A percentile compares a stretch with the other conserved stretches of the same genome.
Evolutionary conservation across 2,329 filamentous ascomycete species (phyloP).

Genomic region (Didymella pinodella): DNA sequence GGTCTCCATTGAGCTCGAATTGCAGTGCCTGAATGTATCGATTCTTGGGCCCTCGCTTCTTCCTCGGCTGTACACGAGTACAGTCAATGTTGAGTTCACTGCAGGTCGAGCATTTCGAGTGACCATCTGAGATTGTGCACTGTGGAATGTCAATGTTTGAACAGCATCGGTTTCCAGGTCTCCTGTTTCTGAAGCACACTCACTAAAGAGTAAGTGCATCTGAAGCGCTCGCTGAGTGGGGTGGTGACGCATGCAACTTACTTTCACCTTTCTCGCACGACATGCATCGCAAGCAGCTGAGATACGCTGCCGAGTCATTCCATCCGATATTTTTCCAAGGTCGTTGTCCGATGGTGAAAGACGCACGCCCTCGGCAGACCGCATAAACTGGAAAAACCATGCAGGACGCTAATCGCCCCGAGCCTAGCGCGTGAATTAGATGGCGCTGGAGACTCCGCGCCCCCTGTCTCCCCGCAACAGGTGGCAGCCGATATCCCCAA

Average conservation of each 20-base stretch:
- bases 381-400: slow-evolving; percentile 21
- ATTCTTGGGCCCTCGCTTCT: slow-evolving; percentile 33
- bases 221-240: neutral
- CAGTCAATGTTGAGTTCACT: slow-evolving; percentile 26
- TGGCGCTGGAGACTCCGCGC: neutral
- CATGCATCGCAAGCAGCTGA: slow-evolving; percentile 34
- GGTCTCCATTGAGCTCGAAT: slow-evolving; percentile 4
- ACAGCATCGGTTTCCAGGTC: neutral
- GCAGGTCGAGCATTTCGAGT: slow-evolving; percentile 24
- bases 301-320: slow-evolving; percentile 20
- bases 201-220: neutral
- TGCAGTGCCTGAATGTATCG: slow-evolving; percentile 21
- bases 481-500: slow-evolving; percentile 5
- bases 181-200: neutral
- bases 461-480: slow-evolving; percentile 12
- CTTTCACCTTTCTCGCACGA: slow-evolving; percentile 33
- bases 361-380: neutral
- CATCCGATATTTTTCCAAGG: slow-evolving; percentile 15
- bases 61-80: slow-evolving; percentile 25
- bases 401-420: slow-evolving; percentile 5
- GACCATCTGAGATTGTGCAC: slow-evolving; percentile 16
- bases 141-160: slow-evolving; percentile 6
- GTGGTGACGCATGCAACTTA: slow-evolving; percentile 6
- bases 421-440: slow-evolving; percentile 8
- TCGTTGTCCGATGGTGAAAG: neutral